Conservation (phyloP, 331 rosid species). For the Malus hybrid region DNA sequence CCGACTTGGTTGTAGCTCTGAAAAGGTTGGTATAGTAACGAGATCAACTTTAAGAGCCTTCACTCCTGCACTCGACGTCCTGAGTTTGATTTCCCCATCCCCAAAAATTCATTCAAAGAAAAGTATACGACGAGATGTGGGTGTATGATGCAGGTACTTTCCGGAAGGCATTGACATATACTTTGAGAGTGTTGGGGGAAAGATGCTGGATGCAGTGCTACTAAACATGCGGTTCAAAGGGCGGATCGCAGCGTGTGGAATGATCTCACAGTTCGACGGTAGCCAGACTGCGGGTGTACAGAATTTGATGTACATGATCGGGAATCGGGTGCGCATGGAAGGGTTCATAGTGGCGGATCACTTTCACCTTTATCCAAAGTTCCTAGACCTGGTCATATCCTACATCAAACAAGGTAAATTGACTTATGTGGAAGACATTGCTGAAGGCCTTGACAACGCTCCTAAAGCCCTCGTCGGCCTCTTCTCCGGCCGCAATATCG, state of each 20-base stretch:
- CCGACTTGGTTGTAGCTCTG: constrained; percentile 12
- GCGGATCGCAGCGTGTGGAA: constrained; percentile 19
- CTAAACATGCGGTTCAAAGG: constrained; percentile 6
- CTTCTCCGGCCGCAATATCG: constrained; percentile 1
- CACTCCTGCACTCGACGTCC: too few relatives aligned
- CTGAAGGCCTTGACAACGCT: constrained; percentile 4
- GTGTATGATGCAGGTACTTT: constrained; percentile 1
- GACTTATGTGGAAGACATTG: constrained; percentile 7
- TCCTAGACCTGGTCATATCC: background rate
- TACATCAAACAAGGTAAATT: constrained; percentile 1
- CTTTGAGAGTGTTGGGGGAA: constrained; percentile 22
- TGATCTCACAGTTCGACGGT: constrained; percentile 24
- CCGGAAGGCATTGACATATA: constrained; percentile 15
- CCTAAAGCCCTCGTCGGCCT: constrained; percentile 10
- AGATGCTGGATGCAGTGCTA: constrained; percentile 21
- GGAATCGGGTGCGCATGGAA: background rate
- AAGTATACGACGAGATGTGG: background rate
- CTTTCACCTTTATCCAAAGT: constrained; percentile 3
- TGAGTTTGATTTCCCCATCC: too few relatives aligned
- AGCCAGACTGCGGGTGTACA: constrained; percentile 6
- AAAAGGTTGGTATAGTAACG: background rate
- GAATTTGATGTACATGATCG: background rate
- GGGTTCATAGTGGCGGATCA: background rate
- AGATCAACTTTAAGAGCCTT: too few relatives aligned
- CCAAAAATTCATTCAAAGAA: too few relatives aligned